These are phyloP conservation scores for Aspergillus novofumigatus DNA, from an alignment of 2,329 filamentous ascomycete species.

Conservation along the genomic window DNA sequence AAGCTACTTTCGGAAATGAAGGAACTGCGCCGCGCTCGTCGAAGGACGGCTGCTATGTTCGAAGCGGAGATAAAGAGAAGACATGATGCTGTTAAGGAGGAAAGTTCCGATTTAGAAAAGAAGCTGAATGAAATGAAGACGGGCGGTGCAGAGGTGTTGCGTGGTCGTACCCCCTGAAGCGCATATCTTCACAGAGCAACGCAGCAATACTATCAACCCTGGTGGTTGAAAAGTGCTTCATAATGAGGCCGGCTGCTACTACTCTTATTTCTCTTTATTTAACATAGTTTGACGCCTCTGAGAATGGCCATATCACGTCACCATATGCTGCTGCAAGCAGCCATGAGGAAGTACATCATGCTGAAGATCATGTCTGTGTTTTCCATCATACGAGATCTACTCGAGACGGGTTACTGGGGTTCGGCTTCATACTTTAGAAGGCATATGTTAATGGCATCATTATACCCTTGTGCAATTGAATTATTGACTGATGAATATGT, in stretches of 20 bases:
- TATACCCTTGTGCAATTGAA: conserved; percentile 4
- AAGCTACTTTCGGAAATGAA: conserved; percentile 50
- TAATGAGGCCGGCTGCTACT: not conserved
- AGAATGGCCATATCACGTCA: too few relatives aligned
- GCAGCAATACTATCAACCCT: not conserved
- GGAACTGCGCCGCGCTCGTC: conserved; percentile 50
- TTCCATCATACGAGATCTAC: not conserved
- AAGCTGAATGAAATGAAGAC: conserved; percentile 52
- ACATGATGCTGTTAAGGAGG: conserved; percentile 48
- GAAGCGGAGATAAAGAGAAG: conserved; percentile 53
- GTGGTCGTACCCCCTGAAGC: conserved; percentile 30
- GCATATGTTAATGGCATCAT: conserved; percentile 4
- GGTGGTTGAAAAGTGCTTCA: not conserved
- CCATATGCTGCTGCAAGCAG: not conserved
- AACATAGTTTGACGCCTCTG: not conserved
- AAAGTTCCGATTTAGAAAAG: conserved; percentile 46
- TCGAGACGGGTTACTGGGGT: not conserved
- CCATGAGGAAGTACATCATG: not conserved
- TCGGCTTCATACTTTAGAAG: not conserved
- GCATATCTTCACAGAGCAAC: not conserved
- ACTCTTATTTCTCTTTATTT: not conserved
- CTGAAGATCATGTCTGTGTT: not conserved
- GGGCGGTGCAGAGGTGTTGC: conserved; percentile 52
- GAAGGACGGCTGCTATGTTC: conserved; percentile 50
- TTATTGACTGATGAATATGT: not conserved